Evolutionary conservation across 2,329 filamentous ascomycete genomes (phyloP), one percentile per base, ranked within the genome.

Genomic region (Zarea fungicola): DNA sequence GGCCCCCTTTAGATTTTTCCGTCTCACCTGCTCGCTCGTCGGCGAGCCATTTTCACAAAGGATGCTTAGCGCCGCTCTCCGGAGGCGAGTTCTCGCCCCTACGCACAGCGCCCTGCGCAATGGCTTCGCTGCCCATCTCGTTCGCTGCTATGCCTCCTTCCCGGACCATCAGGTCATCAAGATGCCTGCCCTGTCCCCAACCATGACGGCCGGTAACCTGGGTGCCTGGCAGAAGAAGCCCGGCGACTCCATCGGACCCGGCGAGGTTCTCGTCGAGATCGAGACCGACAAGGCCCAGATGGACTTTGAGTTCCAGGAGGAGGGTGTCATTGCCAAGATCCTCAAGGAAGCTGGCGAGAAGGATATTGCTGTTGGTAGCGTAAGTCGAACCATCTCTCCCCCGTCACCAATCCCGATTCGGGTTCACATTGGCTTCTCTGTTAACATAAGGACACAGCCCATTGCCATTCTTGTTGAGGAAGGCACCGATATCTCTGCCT

Each of bases 251-350:
- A 84, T 99, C 68, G 76, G 81, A 51, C 91, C 95, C 45, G 93
- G 93, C 67, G 93, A 99, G 68, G 93, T 99, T 40, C 76, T 99
- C 60, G 91, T 96, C 59, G 91, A 96, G 78, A 96, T 97, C 63
- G 93, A 99, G 81, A 99, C 93, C 62, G 93, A 99, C 74, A 99
- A 99, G 81, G 93, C 93, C 56, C 93, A 97, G 77, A 99, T 99
- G 93, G 93, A 99, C 77, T 97, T 99, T 69, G 93, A 99, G 73
- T 97, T 95, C 74, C 93, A 99, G 73, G 93, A 99, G 65, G 93
- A 97, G 68, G 93, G 92, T 76, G 81, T 95, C 53, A 79, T 99
- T 59, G 92, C 93, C 63, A 96, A 96, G 80, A 80, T 97, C 56
- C 77, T 99, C 64, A 93, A 90, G 75, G 87, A 96, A 39, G 85